Base-by-base conservation (phyloP, 106 monocot genomes). In the Dioscorea dumetorum region DNA sequence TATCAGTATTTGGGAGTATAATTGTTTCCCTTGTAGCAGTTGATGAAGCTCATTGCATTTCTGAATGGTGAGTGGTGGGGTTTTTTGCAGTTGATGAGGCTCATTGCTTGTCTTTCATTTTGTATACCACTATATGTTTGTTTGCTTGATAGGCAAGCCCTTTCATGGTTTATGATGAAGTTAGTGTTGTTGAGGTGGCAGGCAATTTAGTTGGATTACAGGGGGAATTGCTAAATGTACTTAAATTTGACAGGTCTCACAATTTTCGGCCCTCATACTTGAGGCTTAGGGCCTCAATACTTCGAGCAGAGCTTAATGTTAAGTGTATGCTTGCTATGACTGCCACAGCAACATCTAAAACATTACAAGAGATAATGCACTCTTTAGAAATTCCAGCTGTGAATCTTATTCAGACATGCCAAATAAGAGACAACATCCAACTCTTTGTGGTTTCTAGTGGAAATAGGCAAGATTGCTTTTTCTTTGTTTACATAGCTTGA, bases 11-110 rank as follows among this genome's bases (percentile, higher is more conserved):
- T 50, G 61, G 56, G 64, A 71, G 85, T 68, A 73, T 84, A 61
- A 57, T 69, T 70, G 71, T 91, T 72, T 92, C 97, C 22, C 81
- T 99, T 63, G 41, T 92, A 41, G 97, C 83, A 48, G 76, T 99
- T 71, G 97, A 99, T 85, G 97, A 99, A 90, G 97, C 97, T 75
- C 97, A 99, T 67, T 99, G 97, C 80, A 80, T 99, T 75, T 99
- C 97, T 72, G 97, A 99, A 79, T 99, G 97, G 97, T 97, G 51
- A 84, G 80, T 76, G 49, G 17, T 68, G 7, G 34, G 34, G 34
- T 4, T 4, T n/a, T n/a, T n/a, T n/a, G 97, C 83, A 48, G 76
- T 99, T 71, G 97, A 99, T 85, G 97, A 99, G 92, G 97, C 97
- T 75, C 97, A 99, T 67, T 99, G 41, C 41, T 41, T 41, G 41